Conservation (phyloP, 2,329 filamentous ascomycete species). For the Talaromyces sp. region DNA sequence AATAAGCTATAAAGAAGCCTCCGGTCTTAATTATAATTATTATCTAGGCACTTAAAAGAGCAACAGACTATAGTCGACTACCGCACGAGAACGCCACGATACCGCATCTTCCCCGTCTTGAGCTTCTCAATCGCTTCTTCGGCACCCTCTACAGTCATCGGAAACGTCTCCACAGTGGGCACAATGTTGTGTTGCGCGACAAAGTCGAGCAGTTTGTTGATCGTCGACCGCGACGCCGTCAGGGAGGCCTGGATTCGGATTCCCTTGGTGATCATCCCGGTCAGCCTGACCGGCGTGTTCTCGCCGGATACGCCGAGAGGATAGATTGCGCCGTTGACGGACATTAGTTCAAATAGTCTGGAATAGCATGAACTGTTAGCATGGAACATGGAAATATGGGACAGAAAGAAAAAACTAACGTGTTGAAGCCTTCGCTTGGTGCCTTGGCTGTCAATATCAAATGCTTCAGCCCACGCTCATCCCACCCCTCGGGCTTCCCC, state of each 20-base stretch:
- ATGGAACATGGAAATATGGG: too few species aligned
- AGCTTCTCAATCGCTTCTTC: neutral
- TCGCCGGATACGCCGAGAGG: neutral
- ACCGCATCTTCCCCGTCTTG: conserved; percentile 2
- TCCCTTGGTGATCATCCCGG: neutral
- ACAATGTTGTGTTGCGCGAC: conserved; percentile 15
- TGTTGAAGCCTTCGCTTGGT: neutral
- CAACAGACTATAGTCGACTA: neutral
- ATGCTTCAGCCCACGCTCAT: neutral
- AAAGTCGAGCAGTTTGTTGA: conserved; percentile 14
- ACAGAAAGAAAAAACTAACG: neutral
- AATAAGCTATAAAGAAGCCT: too few species aligned
- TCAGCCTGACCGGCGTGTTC: neutral
- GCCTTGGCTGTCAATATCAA: neutral
- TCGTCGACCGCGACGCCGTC: neutral
- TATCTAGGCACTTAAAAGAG: too few species aligned
- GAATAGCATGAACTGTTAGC: neutral
- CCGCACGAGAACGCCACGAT: neutral
- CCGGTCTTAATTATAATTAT: too few species aligned
- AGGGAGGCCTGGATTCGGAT: neutral
- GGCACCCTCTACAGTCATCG: conserved; percentile 26
- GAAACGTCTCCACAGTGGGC: conserved; percentile 14
- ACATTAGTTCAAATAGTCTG: neutral
- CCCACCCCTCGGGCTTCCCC: neutral
- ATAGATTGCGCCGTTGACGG: neutral